Evolutionary conservation across 2,329 filamentous ascomycete genomes (phyloP).

Genomic region (Diplodia intermedia): DNA sequence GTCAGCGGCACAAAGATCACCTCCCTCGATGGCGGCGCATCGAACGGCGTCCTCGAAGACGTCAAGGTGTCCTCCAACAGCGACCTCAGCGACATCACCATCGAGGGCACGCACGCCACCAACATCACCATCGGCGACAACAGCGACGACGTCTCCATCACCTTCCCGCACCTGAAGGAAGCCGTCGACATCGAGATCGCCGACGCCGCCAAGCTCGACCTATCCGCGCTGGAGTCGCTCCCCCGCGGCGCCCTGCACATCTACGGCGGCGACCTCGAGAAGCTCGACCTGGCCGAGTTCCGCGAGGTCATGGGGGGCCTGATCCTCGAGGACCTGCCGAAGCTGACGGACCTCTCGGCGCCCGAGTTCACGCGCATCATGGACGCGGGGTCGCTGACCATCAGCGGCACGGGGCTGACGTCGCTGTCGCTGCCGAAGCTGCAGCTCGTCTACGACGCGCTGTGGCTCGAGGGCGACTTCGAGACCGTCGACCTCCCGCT

Average conservation of each 20-base stretch:
- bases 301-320: constrained; percentile 3
- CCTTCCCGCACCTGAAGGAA: constrained; percentile 19
- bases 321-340: constrained; percentile 18
- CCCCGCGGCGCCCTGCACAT: constrained; percentile 15
- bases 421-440: constrained; percentile 15
- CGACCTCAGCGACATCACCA: constrained; percentile 6
- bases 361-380: constrained; percentile 23
- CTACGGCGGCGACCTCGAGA: not conserved
- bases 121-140: constrained; percentile 18
- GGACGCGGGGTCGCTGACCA: constrained; percentile 14
- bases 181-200: constrained; percentile 24
- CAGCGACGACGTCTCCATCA: constrained; percentile 12
- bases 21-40: constrained; percentile 1
- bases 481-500: constrained; percentile 15
- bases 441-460: constrained; percentile 8
- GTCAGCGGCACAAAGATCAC: constrained; percentile 6
- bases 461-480: constrained; percentile 20
- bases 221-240: not conserved
- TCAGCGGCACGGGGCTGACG: constrained; percentile 11
- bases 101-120: constrained; percentile 14
- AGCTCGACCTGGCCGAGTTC: constrained; percentile 5
- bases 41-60: constrained; percentile 3
- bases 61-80: constrained; percentile 15
- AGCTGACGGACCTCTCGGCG: constrained; percentile 8
- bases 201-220: constrained; percentile 5